phyloP scores from a whole-genome alignment of 495 filamentous ascomycete genomes.

The Clavariopsis aquatica region DNA sequence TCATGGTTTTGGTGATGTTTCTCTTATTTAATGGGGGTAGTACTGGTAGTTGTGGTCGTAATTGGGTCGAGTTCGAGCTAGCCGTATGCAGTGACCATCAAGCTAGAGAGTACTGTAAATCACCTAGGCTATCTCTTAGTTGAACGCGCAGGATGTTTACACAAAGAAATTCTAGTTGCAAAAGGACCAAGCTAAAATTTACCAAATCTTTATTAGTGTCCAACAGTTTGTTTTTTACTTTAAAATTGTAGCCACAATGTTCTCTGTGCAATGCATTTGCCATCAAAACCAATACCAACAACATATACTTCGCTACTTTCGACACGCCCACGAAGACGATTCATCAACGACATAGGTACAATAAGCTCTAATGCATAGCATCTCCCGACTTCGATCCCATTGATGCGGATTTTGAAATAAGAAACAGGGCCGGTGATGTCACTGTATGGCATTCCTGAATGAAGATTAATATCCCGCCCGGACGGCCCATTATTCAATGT shows the following conservation, averaged over 20 bases:
- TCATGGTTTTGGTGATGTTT: background rate
- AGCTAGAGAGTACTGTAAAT: too few relatives aligned
- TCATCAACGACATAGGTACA: background rate
- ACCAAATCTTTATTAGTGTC: too few relatives aligned
- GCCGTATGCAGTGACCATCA: background rate
- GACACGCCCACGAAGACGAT: background rate
- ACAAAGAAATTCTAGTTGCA: too few relatives aligned
- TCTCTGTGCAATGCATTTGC: background rate
- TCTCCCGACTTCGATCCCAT: conserved; percentile 26
- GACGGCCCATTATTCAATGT: background rate
- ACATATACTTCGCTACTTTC: background rate
- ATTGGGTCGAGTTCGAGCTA: background rate
- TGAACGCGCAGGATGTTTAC: too few relatives aligned
- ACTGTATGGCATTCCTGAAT: conserved; percentile 32
- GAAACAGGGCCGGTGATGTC: conserved; percentile 36
- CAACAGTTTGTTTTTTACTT: too few relatives aligned
- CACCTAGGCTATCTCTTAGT: too few relatives aligned
- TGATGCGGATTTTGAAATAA: conserved; percentile 28
- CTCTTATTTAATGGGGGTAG: too few relatives aligned
- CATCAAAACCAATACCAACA: conserved; percentile 19
- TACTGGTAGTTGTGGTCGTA: background rate
- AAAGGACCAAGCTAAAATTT: too few relatives aligned
- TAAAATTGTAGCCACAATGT: background rate
- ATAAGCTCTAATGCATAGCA: conserved; percentile 36
- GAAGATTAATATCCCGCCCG: background rate